phyloP scores from a whole-genome alignment of 2,329 filamentous ascomycete genomes.

The Cryphonectria japonica region DNA sequence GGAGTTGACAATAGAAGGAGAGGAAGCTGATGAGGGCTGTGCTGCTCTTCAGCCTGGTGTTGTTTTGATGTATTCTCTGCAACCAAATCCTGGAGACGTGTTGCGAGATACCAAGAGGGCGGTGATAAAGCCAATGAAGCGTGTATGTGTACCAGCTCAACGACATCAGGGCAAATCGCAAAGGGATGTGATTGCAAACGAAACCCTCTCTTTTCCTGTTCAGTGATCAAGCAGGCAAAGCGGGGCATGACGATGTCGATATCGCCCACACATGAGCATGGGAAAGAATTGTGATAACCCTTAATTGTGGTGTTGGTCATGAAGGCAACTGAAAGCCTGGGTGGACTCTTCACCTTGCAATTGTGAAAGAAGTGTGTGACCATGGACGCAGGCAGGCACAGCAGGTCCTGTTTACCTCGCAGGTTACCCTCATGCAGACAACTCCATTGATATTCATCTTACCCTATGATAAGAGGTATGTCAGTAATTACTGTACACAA shows the following conservation, averaged over 20 bases:
- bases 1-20: neutral
- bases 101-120: neutral
- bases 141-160: neutral
- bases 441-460: no score
- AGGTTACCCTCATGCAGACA: no score
- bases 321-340: no score
- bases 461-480: no score
- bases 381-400: no score
- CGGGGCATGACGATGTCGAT: neutral
- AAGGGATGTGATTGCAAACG: neutral
- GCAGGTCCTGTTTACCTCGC: no score
- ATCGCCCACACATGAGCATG: no score
- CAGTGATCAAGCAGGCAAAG: neutral
- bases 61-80: neutral
- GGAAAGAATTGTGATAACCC: neutral
- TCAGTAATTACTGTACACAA: no score
- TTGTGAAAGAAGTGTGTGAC: no score
- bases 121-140: neutral
- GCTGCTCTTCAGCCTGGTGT: neutral
- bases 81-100: neutral
- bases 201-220: neutral
- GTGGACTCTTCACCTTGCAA: no score
- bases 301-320: neutral
- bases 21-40: neutral
- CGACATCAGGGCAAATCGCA: neutral